Evolutionary conservation across 371 early-diverging fungal genomes (phyloP), one percentile per base, ranked within the genome.

Genomic region (Mucor sp.): DNA sequence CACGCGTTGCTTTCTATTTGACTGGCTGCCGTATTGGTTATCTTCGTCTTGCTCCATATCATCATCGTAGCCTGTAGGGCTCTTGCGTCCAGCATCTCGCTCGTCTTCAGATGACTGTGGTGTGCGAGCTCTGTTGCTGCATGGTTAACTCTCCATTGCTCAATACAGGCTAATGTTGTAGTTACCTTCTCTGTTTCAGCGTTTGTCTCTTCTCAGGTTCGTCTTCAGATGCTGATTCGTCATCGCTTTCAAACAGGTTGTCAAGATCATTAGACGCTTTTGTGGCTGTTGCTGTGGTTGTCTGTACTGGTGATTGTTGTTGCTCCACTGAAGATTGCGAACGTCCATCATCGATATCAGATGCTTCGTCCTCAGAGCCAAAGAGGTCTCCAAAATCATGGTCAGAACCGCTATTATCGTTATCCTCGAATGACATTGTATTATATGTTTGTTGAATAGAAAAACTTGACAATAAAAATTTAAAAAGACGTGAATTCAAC

Each of bases 201-300:
- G 47, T 59, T 59, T 66, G 66, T 39, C 65, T 60, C 41, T 93
- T 75, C 21, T 87, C 83, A 11, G 92, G 92, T 60, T 92, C 93
- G 19, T 71, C 68, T 37, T 62, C 58, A 39, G 71, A 65, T 9
- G 77, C 74, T 12, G 65, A 67, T 56, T 75, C 72, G 25, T 76
- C 82, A n/a, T 70, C 75, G 35, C 79, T 77, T 37, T 77, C 77
- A 74, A 80, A 76, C 19, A 76, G 57, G 56, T 78, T 69, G 25
- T 72, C 74, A 6, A 61, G 37, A 30, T 58, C 63, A 35, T 59
- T 63, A 12, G 55, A 56, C 61, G n/a, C 14, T 39, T 56, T 32
- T 25, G 56, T 7, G 14, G 65, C 11, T 27, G 63, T 21, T 35
- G 58, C 11, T 25, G 30, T 32, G 23, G 33, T 0, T 48, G 7